Percentiles rank a stretch among this genome's conserved stretches.
These are phyloP conservation scores for Alternaria sp. DNA, from an alignment of 2,329 filamentous ascomycete species.

Conservation along the genomic window DNA sequence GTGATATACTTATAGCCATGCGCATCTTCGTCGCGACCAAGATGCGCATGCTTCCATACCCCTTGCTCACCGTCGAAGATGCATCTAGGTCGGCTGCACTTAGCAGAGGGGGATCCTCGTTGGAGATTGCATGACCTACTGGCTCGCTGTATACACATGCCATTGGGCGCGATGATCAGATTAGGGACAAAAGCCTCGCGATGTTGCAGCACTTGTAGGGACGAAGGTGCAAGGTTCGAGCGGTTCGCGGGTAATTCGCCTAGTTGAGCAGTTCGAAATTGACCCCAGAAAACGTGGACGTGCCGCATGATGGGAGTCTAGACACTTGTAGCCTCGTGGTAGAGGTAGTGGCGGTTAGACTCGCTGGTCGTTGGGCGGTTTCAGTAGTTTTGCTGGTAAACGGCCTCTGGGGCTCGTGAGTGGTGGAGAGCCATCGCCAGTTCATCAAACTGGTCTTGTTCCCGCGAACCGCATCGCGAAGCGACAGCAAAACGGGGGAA, in stretches of 20 bases:
- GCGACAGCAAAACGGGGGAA: neutral
- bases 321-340: slow-evolving; percentile 18
- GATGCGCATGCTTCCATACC: slow-evolving; percentile 3
- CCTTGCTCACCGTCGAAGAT: neutral
- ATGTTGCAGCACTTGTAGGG: slow-evolving; percentile 25
- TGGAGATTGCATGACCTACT: slow-evolving; percentile 21
- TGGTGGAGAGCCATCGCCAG: slow-evolving; percentile 11
- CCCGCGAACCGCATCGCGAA: slow-evolving; percentile 5
- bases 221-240: slow-evolving; percentile 13
- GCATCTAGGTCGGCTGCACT: slow-evolving; percentile 15
- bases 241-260: slow-evolving; percentile 30
- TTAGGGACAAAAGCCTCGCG: slow-evolving; percentile 25
- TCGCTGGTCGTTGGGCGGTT: slow-evolving; percentile 10
- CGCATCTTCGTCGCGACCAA: neutral
- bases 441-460: slow-evolving; percentile 10
- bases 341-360: slow-evolving; percentile 15
- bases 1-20: slow-evolving; percentile 19
- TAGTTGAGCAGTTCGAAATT: slow-evolving; percentile 32
- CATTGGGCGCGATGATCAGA: slow-evolving; percentile 24
- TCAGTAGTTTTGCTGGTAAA: slow-evolving; percentile 3
- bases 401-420: slow-evolving; percentile 7
- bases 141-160: neutral
- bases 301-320: slow-evolving; percentile 29
- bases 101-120: neutral
- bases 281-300: slow-evolving; percentile 25